A percentile compares a stretch with the other conserved stretches of the same genome.
phyloP scores from a whole-genome alignment of 495 filamentous ascomycete genomes.

The Staphylotrichum tortipilum region DNA sequence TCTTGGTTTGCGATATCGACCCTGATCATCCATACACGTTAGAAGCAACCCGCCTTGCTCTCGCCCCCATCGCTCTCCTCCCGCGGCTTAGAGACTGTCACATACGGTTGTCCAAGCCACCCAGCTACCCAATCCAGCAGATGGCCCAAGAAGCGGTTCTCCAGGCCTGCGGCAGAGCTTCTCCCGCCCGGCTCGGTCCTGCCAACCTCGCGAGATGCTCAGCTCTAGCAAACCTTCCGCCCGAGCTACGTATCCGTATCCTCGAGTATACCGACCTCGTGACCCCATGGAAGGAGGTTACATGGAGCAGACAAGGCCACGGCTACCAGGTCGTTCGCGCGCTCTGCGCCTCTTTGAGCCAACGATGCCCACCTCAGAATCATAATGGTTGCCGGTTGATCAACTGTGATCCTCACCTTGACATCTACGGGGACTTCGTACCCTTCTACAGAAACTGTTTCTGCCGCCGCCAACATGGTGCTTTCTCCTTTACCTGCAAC shows the following conservation, averaged over 20 bases:
- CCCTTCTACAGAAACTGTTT: background rate
- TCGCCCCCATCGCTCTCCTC: background rate
- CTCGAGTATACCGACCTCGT: constrained; percentile 3
- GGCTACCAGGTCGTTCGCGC: background rate
- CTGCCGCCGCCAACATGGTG: background rate
- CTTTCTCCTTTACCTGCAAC: too few species aligned
- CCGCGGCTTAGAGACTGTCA: background rate
- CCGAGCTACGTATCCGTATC: background rate
- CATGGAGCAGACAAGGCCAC: background rate
- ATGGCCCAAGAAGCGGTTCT: background rate
- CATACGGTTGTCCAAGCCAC: background rate
- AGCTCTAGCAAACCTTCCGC: background rate
- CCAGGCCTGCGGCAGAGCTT: background rate
- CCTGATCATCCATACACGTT: background rate
- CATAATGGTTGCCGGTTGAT: background rate
- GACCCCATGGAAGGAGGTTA: constrained; percentile 6
- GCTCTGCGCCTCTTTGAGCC: background rate
- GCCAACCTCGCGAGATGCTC: background rate
- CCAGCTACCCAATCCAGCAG: background rate
- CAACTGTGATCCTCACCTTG: background rate
- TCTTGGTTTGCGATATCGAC: background rate
- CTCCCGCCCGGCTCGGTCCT: background rate
- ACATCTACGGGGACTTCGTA: too few species aligned
- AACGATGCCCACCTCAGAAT: background rate
- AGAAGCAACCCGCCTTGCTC: background rate